phyloP scores from a whole-genome alignment of 768 basidiomycete genomes.

The Leccinellum luteum region DNA sequence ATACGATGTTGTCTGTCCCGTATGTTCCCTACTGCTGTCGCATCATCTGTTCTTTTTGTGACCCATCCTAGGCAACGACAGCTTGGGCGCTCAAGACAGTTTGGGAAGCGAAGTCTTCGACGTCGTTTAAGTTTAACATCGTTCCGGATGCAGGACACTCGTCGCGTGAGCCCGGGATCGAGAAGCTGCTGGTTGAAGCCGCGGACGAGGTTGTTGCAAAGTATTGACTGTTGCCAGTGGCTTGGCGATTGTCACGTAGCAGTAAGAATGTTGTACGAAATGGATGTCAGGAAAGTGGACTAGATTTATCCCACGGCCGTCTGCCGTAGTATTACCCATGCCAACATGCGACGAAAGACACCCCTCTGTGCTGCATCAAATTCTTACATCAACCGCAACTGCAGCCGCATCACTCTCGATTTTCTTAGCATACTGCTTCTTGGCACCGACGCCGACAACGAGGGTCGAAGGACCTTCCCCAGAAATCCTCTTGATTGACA shows the following conservation, averaged over 20 bases:
- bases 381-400: not conserved
- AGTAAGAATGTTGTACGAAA: not conserved
- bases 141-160: slow-evolving; percentile 90
- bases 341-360: too few species aligned
- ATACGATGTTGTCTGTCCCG: slow-evolving; percentile 88
- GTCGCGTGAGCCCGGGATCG: slow-evolving; percentile 67
- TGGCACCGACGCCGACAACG: not conserved
- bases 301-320: not conserved
- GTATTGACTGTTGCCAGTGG: slow-evolving; percentile 14
- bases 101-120: slow-evolving; percentile 68
- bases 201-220: slow-evolving; percentile 28
- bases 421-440: slow-evolving; percentile 4
- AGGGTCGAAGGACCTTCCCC: not conserved
- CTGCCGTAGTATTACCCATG: too few species aligned
- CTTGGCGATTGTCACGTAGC: not conserved
- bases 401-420: not conserved
- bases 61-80: slow-evolving; percentile 61
- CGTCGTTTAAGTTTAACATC: slow-evolving; percentile 46
- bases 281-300: not conserved
- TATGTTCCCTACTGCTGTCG: slow-evolving; percentile 33
- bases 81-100: slow-evolving; percentile 79
- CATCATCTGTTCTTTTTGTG: not conserved
- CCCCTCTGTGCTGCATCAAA: not conserved
- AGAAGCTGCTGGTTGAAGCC: slow-evolving; percentile 68
- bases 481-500: slow-evolving; percentile 57